phyloP scores from a whole-genome alignment of 305 asterid species.

The Fraxinus paxiana region DNA sequence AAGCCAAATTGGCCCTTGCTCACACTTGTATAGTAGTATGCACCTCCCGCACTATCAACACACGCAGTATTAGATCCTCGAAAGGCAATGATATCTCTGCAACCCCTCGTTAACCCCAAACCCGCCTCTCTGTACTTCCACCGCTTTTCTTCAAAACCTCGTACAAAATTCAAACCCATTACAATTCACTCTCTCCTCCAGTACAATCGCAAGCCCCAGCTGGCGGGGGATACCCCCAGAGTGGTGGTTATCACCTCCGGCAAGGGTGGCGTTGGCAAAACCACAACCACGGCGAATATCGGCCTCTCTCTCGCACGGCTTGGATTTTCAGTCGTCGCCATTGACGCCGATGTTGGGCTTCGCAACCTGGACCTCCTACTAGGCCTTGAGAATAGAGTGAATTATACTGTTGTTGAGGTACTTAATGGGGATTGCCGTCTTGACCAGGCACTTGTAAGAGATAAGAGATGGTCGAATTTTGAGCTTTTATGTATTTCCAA shows the following conservation, averaged over 20 bases:
- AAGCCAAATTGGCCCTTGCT: no score
- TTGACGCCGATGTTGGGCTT: conserved; percentile 51
- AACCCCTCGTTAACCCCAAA: conserved; percentile 31
- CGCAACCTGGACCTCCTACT: conserved; percentile 49
- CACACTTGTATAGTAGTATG: not conserved
- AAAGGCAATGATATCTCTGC: conserved; percentile 27
- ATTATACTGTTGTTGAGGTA: conserved; percentile 47
- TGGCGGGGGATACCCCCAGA: conserved; percentile 43
- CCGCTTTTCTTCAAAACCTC: conserved; percentile 23
- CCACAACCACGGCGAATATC: conserved; percentile 52
- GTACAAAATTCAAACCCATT: conserved; percentile 21
- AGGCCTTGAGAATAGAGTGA: conserved; percentile 47
- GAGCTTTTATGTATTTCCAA: conserved; percentile 47
- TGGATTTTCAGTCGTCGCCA: conserved; percentile 45
- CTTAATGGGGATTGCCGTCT: conserved; percentile 51
- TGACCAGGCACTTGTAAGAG: conserved; percentile 47
- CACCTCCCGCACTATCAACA: not conserved
- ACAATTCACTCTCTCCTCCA: conserved; percentile 31
- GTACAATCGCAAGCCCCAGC: conserved; percentile 50
- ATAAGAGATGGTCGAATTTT: conserved; percentile 48
- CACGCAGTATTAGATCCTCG: not conserved
- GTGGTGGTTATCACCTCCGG: conserved; percentile 53
- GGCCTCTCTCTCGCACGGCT: conserved; percentile 47
- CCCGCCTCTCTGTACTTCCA: conserved; percentile 21
- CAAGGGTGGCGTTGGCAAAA: conserved; percentile 52